These are phyloP conservation scores for Hemileccinum impolitum DNA, from an alignment of 768 basidiomycete genomes.

Conservation along the genomic window DNA sequence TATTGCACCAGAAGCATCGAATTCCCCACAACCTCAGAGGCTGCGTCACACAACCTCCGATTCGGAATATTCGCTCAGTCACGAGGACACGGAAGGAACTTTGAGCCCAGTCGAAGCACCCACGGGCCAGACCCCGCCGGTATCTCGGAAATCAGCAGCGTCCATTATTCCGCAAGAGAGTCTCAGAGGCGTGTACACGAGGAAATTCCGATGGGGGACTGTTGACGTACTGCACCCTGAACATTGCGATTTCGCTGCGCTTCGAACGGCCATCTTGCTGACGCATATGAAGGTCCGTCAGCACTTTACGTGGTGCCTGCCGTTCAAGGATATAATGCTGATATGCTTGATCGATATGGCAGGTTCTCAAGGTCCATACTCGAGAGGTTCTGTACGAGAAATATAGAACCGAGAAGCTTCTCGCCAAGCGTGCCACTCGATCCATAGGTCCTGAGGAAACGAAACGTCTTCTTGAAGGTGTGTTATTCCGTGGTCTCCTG, in stretches of 20 bases:
- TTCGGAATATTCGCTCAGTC: conserved; percentile 15
- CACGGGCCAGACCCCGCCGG: conserved; percentile 33
- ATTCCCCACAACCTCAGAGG: conserved; percentile 33
- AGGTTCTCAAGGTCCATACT: conserved; percentile 81
- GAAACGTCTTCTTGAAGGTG: conserved; percentile 71
- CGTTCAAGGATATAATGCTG: conserved; percentile 7
- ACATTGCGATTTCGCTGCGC: conserved; percentile 84
- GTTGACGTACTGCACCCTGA: conserved; percentile 82
- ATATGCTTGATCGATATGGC: conserved; percentile 10
- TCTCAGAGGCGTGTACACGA: conserved; percentile 69
- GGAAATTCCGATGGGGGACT: conserved; percentile 86
- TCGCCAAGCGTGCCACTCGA: conserved; percentile 79
- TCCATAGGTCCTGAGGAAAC: conserved; percentile 74
- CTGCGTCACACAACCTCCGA: conserved; percentile 14
- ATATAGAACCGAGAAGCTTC: conserved; percentile 87
- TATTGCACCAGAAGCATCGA: conserved; percentile 64
- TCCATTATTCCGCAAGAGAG: conserved; percentile 59
- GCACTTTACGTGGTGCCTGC: conserved; percentile 18
- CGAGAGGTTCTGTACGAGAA: conserved; percentile 91
- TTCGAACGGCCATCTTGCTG: conserved; percentile 80
- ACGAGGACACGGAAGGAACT: conserved; percentile 17
- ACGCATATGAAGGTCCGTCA: conserved; percentile 76
- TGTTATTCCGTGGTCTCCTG: conserved; percentile 23
- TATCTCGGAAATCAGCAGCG: conserved; percentile 34
- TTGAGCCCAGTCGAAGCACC: conserved; percentile 28